Evolutionary conservation across 345 rosid genomes (phyloP).

Genomic region (Eucalyptus victrix): DNA sequence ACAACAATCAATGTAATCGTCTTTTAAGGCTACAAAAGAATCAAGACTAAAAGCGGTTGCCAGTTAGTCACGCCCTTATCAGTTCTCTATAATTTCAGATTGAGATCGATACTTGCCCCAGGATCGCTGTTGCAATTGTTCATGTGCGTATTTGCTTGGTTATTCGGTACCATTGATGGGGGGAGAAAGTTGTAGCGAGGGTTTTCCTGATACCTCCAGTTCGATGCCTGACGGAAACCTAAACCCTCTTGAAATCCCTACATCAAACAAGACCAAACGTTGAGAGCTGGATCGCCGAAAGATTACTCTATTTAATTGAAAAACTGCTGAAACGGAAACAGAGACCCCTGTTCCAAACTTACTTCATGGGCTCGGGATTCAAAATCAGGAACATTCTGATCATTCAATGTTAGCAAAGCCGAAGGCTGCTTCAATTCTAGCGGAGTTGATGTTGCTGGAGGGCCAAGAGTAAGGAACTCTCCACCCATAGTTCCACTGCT

Average conservation of each 20-base stretch:
- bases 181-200: conserved; percentile 35
- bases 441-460: conserved; percentile 9
- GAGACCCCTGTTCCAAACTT: neutral
- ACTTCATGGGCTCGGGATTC: conserved; percentile 23
- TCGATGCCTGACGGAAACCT: neutral
- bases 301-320: neutral
- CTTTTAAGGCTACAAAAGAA: neutral
- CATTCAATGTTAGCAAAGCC: neutral
- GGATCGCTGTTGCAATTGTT: conserved; percentile 5
- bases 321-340: neutral
- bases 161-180: conserved; percentile 2
- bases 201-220: neutral
- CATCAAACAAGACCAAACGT: neutral
- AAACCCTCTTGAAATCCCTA: conserved; percentile 18
- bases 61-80: neutral
- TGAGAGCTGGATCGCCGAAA: neutral
- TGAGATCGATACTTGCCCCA: conserved; percentile 34
- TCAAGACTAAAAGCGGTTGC: neutral
- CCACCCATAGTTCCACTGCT: conserved; percentile 5
- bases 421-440: conserved; percentile 7
- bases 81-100: conserved; percentile 25
- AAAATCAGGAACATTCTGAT: conserved; percentile 6
- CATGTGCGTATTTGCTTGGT: neutral
- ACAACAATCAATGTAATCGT: neutral
- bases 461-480: conserved; percentile 37